A percentile compares a stretch with the other conserved stretches of the same genome.
Evolutionary conservation across 768 basidiomycete genomes (phyloP).

Genomic region (Lepiota subincarnata): DNA sequence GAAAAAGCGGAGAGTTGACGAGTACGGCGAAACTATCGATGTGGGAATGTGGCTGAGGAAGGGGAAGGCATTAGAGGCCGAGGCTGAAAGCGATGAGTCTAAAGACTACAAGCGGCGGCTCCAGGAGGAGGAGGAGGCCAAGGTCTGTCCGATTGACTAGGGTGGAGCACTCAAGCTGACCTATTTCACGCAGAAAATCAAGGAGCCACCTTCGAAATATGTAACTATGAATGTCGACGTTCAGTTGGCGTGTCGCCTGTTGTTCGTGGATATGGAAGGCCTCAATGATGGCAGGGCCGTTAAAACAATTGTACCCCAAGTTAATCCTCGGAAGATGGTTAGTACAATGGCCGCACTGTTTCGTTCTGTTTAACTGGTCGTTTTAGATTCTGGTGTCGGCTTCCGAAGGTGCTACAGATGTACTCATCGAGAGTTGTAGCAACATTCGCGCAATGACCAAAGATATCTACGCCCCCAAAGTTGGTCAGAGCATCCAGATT

Average conservation of each 20-base stretch:
- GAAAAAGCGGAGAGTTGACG: slow-evolving; percentile 87
- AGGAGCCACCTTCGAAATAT: slow-evolving; percentile 91
- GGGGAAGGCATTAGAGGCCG: slow-evolving; percentile 87
- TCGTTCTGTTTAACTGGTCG: slow-evolving; percentile 3
- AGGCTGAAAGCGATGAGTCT: slow-evolving; percentile 76
- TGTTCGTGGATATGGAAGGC: slow-evolving; percentile 96
- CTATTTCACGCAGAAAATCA: slow-evolving; percentile 51
- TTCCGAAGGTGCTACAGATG: slow-evolving; percentile 55
- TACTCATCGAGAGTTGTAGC: slow-evolving; percentile 76
- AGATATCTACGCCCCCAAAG: slow-evolving; percentile 78
- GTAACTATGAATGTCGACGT: slow-evolving; percentile 72
- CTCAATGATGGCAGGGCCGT: slow-evolving; percentile 95
- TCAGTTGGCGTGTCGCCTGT: slow-evolving; percentile 78
- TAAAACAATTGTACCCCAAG: slow-evolving; percentile 93
- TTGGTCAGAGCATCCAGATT: slow-evolving; percentile 80
- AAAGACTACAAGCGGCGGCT: slow-evolving; percentile 68
- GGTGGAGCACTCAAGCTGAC: slow-evolving; percentile 1
- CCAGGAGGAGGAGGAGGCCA: slow-evolving; percentile 81
- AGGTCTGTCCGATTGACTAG: slow-evolving; percentile 8
- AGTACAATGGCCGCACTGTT: slow-evolving; percentile 14
- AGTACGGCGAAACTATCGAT: slow-evolving; percentile 93
- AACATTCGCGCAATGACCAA: slow-evolving; percentile 88
- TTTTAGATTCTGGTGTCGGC: slow-evolving; percentile 87
- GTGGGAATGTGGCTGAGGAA: slow-evolving; percentile 94
- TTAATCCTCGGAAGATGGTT: slow-evolving; percentile 95